Evolutionary conservation across 345 rosid genomes (phyloP).

Genomic region (Eucalyptus rudis): DNA sequence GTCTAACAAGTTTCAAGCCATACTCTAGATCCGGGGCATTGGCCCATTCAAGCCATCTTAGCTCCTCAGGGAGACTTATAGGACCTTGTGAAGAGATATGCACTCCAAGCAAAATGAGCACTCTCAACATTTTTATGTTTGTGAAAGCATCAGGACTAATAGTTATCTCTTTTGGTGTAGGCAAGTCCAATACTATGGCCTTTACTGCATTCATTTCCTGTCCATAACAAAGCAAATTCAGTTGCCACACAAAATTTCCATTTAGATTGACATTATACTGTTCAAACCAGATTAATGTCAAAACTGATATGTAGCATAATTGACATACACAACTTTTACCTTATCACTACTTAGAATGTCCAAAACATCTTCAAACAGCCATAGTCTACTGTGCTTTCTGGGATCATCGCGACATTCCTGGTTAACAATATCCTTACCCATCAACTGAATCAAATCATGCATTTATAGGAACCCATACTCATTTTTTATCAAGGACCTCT

Average conservation of each 20-base stretch:
- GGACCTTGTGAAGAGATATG: too few species aligned
- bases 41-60: too few species aligned
- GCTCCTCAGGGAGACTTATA: too few species aligned
- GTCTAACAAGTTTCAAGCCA: too few species aligned
- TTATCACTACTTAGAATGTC: too few species aligned
- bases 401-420: not conserved
- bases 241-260: fast-evolving
- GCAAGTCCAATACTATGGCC: not conserved
- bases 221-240: not conserved
- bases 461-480: not conserved
- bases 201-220: not conserved
- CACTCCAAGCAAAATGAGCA: too few species aligned
- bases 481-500: not conserved
- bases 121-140: not conserved
- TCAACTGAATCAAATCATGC: not conserved
- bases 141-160: not conserved
- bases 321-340: not conserved
- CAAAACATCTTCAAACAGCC: not conserved
- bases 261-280: too few species aligned
- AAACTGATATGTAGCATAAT: too few species aligned
- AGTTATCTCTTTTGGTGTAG: fast-evolving
- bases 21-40: too few species aligned
- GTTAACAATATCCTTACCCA: not conserved
- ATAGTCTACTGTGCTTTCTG: fast-evolving
- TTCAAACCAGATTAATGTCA: too few species aligned